Conservation (phyloP, 257 asterid genomes). For the Solanum infundibuliforme region DNA sequence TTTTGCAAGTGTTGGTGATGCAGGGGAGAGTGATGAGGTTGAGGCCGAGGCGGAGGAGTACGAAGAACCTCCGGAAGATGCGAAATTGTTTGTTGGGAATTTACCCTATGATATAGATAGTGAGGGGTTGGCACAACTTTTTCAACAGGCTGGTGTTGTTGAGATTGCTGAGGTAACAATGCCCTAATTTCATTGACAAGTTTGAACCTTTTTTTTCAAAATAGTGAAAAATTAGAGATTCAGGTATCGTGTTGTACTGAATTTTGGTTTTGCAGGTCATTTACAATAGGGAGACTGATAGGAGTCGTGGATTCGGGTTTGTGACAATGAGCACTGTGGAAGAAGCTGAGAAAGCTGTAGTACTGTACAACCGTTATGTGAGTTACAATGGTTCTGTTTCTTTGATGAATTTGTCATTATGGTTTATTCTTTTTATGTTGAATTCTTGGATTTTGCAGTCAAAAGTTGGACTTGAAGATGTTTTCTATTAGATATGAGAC, state of each 20-base stretch:
- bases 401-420: background rate
- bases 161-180: constrained; percentile 67
- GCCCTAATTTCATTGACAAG: background rate
- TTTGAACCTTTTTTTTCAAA: background rate
- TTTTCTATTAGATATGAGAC: background rate
- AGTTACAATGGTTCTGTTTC: constrained; percentile 17
- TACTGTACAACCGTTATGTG: constrained; percentile 63
- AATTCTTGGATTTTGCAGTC: background rate
- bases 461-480: background rate
- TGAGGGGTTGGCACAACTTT: constrained; percentile 55
- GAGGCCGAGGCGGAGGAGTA: constrained; percentile 6
- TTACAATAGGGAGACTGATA: constrained; percentile 58
- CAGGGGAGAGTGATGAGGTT: constrained; percentile 14
- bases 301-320: constrained; percentile 92
- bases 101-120: constrained; percentile 66
- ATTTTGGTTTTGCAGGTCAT: constrained; percentile 43
- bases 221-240: background rate
- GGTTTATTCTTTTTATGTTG: background rate
- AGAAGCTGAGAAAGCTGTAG: constrained; percentile 89
- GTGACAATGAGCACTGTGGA: constrained; percentile 83
- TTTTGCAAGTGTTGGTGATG: constrained; percentile 17
- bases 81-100: constrained; percentile 83
- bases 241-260: background rate
- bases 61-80: constrained; percentile 64
- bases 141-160: constrained; percentile 78